A percentile compares a stretch with the other conserved stretches of the same genome.
Evolutionary conservation across 2,329 filamentous ascomycete genomes (phyloP).

Genomic region (Cercospora beticola): DNA sequence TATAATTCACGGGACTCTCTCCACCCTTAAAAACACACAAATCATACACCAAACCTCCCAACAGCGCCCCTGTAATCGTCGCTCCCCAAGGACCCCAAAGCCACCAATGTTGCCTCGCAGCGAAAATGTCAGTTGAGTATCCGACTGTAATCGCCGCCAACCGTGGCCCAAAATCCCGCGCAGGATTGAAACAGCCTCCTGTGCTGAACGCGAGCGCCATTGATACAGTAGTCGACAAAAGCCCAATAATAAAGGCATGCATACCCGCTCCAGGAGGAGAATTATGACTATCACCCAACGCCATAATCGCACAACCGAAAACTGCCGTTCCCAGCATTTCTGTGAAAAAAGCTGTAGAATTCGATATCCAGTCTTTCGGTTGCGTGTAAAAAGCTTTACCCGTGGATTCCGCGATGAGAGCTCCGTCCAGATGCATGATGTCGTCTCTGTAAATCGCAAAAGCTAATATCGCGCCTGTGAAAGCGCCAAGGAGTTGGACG

Average conservation of each 20-base stretch:
- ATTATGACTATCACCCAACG: conserved; percentile 34
- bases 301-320: conserved; percentile 46
- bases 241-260: conserved; percentile 52
- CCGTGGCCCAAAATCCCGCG: conserved; percentile 53
- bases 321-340: conserved; percentile 40
- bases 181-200: conserved; percentile 51
- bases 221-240: conserved; percentile 41
- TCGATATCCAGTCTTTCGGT: conserved; percentile 30
- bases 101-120: conserved; percentile 44
- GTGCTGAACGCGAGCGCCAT: conserved; percentile 51
- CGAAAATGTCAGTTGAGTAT: conserved; percentile 42
- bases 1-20: conserved; percentile 55
- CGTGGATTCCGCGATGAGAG: conserved; percentile 23
- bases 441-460: conserved; percentile 46
- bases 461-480: conserved; percentile 50
- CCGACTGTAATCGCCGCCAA: conserved; percentile 49
- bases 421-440: conserved; percentile 44
- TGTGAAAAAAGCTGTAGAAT: conserved; percentile 48
- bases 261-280: conserved; percentile 49
- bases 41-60: conserved; percentile 52
- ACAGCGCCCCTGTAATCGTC: conserved; percentile 44
- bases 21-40: conserved; percentile 52
- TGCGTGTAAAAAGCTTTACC: conserved; percentile 33
- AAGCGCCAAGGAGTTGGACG: conserved; percentile 55
- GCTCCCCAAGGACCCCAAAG: conserved; percentile 49